These are phyloP conservation scores for Chrysanthemum lavandulifolium DNA, from an alignment of 129 eudicot genomes.

Conservation along the genomic window DNA sequence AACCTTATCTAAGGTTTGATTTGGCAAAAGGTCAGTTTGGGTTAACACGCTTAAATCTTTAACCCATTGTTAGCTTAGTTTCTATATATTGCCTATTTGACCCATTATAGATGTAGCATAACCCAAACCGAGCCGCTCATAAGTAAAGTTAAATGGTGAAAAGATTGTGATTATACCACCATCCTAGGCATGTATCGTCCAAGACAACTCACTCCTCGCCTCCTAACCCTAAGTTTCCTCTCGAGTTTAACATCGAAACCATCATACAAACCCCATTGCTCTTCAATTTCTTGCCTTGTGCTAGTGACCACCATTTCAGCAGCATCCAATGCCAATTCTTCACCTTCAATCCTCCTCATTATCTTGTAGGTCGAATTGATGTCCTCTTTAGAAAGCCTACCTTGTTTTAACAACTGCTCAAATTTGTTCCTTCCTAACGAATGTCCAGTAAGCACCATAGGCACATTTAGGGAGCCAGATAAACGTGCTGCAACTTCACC, in stretches of 20 bases:
- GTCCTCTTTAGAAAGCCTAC: constrained; percentile 66
- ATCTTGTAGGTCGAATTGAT: constrained; percentile 74
- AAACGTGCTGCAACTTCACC: constrained; percentile 78
- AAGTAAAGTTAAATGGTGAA: neutral
- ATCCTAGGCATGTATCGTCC: constrained; percentile 87
- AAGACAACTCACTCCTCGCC: constrained; percentile 63
- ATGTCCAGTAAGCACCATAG: constrained; percentile 86
- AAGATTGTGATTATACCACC: constrained; percentile 46
- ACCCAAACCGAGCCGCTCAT: neutral
- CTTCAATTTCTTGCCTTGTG: constrained; percentile 84
- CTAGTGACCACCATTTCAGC: constrained; percentile 89
- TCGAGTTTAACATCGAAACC: constrained; percentile 77
- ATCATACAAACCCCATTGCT: constrained; percentile 89
- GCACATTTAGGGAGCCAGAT: constrained; percentile 71
- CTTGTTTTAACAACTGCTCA: constrained; percentile 77
- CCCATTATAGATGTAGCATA: neutral
- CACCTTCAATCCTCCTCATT: constrained; percentile 85
- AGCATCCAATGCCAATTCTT: constrained; percentile 72
- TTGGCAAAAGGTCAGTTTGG: neutral
- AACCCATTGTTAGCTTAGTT: constrained; percentile 3
- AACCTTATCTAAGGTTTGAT: no score
- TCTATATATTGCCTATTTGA: neutral
- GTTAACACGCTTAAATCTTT: neutral
- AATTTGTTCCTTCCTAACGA: constrained; percentile 76
- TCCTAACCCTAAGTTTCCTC: constrained; percentile 72